Conservation (phyloP, 192 early-diverging fungal genomes). For the Thoreauomyces humboldtii region DNA sequence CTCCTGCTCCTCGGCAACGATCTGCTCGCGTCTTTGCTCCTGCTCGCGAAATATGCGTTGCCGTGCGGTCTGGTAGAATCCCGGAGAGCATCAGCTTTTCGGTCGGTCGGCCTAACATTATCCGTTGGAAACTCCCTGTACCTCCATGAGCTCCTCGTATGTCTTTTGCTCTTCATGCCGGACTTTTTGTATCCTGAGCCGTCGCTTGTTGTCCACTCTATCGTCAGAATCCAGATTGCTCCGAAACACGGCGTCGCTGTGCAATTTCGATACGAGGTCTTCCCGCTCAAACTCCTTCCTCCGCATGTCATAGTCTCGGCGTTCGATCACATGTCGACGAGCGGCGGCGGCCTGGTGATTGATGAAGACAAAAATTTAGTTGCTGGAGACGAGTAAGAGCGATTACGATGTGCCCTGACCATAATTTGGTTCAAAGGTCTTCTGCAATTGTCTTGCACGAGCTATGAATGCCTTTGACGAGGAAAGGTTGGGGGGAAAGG, state of each 20-base stretch:
- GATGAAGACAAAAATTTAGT: too few relatives aligned
- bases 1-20: slow-evolving; percentile 37
- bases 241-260: slow-evolving; percentile 40
- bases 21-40: slow-evolving; percentile 31
- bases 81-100: neutral
- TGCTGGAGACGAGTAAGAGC: too few relatives aligned
- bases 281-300: slow-evolving; percentile 41
- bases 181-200: slow-evolving; percentile 32
- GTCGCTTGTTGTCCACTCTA: slow-evolving; percentile 44
- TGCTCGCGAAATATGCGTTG: slow-evolving; percentile 26
- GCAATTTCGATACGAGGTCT: slow-evolving; percentile 44
- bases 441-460: too few relatives aligned
- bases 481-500: too few relatives aligned
- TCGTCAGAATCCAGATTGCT: slow-evolving; percentile 40
- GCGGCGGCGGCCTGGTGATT: slow-evolving; percentile 13
- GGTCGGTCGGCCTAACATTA: too few relatives aligned
- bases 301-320: slow-evolving; percentile 41
- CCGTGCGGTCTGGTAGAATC: slow-evolving; percentile 24
- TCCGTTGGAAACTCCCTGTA: slow-evolving; percentile 8
- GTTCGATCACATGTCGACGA: slow-evolving; percentile 23
- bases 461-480: too few relatives aligned
- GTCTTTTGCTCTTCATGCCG: slow-evolving; percentile 39
- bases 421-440: too few relatives aligned
- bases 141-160: slow-evolving; percentile 35
- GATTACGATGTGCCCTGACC: too few relatives aligned